Base-by-base conservation (phyloP, 2,329 filamentous ascomycete species). In the Dryadomyces quercus-mongolicae region DNA sequence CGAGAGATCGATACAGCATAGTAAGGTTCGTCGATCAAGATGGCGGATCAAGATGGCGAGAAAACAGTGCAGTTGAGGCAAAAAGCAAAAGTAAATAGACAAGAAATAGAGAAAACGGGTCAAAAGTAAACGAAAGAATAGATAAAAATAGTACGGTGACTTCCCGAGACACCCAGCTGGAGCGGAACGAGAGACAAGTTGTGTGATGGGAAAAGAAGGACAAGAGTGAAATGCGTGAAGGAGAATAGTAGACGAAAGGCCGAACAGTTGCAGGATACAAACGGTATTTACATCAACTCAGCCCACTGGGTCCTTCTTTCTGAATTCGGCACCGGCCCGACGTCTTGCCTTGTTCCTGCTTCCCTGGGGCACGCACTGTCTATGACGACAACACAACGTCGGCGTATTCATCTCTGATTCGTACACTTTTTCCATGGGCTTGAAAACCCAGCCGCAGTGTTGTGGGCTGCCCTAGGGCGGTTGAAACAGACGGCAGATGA, bases 1-100 rank as follows among this genome's bases (percentile, higher is more conserved):
- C 54, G 16, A 55, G 54, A 44, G 45, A 46, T 16, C 43, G 38
- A 31, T 49, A 54, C 13, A 49, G 42, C 49, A 54, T 54, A 34
- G 20, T 20, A 15, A 44, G 42, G 15, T 36, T 40, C 15, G 36
- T 12, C 3, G 36, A 12, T 16, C 36, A 5, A 40, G 31, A n/a
- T n/a, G n/a, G n/a, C n/a, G n/a, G n/a, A n/a, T n/a, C n/a, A n/a
- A n/a, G n/a, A n/a, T n/a, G n/a, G n/a, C n/a, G 21, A 12, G 22
- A 15, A 20, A 49, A 31, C 12, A n/a, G 31, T 45, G 22, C 13
- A n/a, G 36, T 25, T 13, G 42, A 38, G 7, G 31, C 21, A 51
- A 42, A 10, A 21, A 42, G 36, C n/a, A n/a, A 42, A 21, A 38
- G 18, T 13, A 38, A 20, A 2, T 22, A 22, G 18, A 18, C 8